Evolutionary conservation across 1,139 yeast species (phyloP).

Genomic region (Kazachstania sp.): DNA sequence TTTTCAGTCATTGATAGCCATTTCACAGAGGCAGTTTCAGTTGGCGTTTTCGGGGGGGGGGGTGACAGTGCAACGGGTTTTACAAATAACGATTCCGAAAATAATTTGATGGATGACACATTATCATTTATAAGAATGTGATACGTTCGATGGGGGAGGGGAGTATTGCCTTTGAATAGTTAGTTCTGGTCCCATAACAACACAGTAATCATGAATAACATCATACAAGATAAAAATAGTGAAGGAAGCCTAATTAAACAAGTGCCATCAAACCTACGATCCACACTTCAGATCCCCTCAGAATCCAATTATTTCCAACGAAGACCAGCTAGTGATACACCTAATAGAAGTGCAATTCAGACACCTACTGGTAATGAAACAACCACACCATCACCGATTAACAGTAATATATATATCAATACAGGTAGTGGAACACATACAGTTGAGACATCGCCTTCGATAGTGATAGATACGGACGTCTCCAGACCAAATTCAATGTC

Average conservation of each 20-base stretch:
- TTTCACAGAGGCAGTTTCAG: too few species aligned
- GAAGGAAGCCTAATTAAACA: background rate
- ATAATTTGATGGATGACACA: too few species aligned
- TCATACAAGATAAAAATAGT: background rate
- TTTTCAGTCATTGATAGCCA: too few species aligned
- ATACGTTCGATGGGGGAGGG: too few species aligned
- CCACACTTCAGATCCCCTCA: too few species aligned
- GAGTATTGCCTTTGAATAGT: too few species aligned
- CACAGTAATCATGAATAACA: too few species aligned
- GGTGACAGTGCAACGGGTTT: too few species aligned
- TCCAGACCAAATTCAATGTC: background rate
- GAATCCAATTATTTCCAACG: background rate
- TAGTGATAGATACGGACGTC: background rate
- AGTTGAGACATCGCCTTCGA: background rate
- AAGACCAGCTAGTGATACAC: slow-evolving; percentile 9
- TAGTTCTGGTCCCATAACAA: too few species aligned
- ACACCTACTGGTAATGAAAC: background rate
- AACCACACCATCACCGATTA: slow-evolving; percentile 1
- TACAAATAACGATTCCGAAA: too few species aligned
- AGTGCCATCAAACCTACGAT: background rate
- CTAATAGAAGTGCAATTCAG: background rate
- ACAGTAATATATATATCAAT: background rate
- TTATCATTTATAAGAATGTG: too few species aligned
- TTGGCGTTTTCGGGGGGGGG: too few species aligned
- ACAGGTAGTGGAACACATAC: slow-evolving; percentile 1